Evolutionary conservation across 176 grass and related monocot genomes (phyloP).

Genomic region (Dactylis glomerata): DNA sequence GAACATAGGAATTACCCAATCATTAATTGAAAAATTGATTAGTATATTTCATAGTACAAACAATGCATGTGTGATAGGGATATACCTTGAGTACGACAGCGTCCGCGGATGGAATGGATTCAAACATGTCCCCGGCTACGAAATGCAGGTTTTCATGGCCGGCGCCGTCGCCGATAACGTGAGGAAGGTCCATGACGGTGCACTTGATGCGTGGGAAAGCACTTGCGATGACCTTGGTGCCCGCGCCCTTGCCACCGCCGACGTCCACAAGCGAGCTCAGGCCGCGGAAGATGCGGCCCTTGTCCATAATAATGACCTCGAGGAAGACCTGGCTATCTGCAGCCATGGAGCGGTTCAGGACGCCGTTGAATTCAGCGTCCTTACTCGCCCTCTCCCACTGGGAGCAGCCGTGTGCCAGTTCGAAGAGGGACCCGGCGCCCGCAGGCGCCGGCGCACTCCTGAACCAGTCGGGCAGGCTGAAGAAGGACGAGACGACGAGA

Average conservation of each 20-base stretch:
- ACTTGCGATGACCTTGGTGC: background rate
- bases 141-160: background rate
- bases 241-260: background rate
- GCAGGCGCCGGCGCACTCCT: background rate
- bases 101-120: constrained; percentile 11
- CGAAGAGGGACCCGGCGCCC: background rate
- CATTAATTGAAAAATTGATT: too few species aligned
- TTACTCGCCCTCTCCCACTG: background rate
- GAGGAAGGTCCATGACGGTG: constrained; percentile 44
- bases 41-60: too few species aligned
- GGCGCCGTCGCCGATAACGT: background rate
- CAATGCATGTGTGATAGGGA: background rate
- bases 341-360: constrained; percentile 36
- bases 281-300: background rate
- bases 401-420: constrained; percentile 13
- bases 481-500: background rate
- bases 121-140: constrained; percentile 17
- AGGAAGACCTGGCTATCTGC: constrained; percentile 6
- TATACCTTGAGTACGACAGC: constrained; percentile 54
- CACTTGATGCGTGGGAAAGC: constrained; percentile 42
- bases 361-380: background rate
- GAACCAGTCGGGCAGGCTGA: constrained; percentile 22
- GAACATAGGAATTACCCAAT: too few species aligned
- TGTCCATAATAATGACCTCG: background rate
- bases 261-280: constrained; percentile 44